Evolutionary conservation across 1,284 basidiomycete species (phyloP), one percentile per base, ranked within the genome.

Genomic region (Ustilago esculenta): DNA sequence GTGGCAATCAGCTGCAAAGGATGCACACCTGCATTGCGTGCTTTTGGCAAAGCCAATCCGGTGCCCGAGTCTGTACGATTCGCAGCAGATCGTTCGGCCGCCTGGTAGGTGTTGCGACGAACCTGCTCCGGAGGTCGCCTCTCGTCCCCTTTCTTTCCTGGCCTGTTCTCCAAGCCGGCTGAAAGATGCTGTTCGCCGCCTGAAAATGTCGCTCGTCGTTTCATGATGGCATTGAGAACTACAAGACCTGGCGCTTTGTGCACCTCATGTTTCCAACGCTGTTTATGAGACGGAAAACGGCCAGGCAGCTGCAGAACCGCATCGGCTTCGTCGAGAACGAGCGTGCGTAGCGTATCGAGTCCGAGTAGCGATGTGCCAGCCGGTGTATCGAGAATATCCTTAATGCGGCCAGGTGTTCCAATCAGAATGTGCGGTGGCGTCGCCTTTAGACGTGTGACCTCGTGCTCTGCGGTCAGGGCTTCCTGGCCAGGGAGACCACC

Each of bases 291-390:
- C 1, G 79, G 78, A 34, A 80, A 80, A 27, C 75, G 67, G 1
- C 74, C 72, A 8, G 80, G 80, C 12, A 81, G 68, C 27, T 76
- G 68, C 5, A 81, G 66, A 24, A 81, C 49, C 4, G 73, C 76
- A 49, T 81, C 80, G 0, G 69, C 77, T 57, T 81, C 80, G 39
- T 81, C 80, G 18, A 79, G 45, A 10, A 75, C 78, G 2, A 81
- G 57, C 18, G 78, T 78, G 8, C 68, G 56, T 24, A 79, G 46
- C 10, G 73, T 75, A 10, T 51, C 50, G 3, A 81, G 24, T n/a
- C 77, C 74, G 2, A 81, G 68, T 3, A 77, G 45, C n/a, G 53
- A 30, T 11, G 60, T 49, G 24, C 72, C 73, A 17, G 69, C 70
- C 1, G 70, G 66, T 15, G 44, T 56, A 17, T 53, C 52, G 14